Percentiles rank a stretch among this genome's conserved stretches.
Conservation (phyloP, 768 basidiomycete species). For the Tulasnella sp. region DNA sequence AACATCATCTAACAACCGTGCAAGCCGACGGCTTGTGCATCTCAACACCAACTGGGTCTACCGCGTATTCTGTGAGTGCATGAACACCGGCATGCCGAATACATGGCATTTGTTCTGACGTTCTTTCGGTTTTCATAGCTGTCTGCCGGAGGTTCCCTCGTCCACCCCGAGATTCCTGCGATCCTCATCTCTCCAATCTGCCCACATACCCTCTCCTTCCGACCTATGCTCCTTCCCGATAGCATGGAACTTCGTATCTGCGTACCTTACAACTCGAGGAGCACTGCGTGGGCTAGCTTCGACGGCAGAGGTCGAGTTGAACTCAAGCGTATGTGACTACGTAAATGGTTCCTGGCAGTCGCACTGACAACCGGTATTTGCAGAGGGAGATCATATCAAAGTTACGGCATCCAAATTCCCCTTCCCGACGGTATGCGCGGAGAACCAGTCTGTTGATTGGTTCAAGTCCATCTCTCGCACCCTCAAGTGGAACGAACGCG, state of each 20-base stretch:
- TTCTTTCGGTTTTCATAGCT: conserved; percentile 45
- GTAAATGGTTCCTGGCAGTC: background rate
- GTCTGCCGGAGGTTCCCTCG: conserved; percentile 95
- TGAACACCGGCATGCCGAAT: no score
- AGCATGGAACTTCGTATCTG: conserved; percentile 98
- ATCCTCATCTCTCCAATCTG: conserved; percentile 96
- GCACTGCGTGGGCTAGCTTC: conserved; percentile 98
- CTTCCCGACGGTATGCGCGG: conserved; percentile 96
- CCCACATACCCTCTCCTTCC: conserved; percentile 96
- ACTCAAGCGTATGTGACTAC: conserved; percentile 69
- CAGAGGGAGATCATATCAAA: conserved; percentile 99
- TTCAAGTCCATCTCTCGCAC: conserved; percentile 96
- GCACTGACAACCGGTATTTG: background rate
- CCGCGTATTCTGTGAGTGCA: conserved; percentile 86
- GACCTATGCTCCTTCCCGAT: conserved; percentile 97
- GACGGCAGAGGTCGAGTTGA: conserved; percentile 96
- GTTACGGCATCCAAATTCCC: conserved; percentile 95
- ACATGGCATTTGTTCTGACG: background rate
- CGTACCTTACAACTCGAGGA: conserved; percentile 97
- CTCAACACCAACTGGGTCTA: conserved; percentile 95
- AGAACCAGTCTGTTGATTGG: conserved; percentile 98
- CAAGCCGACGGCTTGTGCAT: conserved; percentile 96
- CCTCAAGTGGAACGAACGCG: conserved; percentile 98
- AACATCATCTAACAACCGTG: conserved; percentile 98
- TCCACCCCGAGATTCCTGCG: conserved; percentile 96